These are phyloP conservation scores for Pseudohalonectria lignicola DNA, from an alignment of 2,329 filamentous ascomycete species.

Conservation along the genomic window DNA sequence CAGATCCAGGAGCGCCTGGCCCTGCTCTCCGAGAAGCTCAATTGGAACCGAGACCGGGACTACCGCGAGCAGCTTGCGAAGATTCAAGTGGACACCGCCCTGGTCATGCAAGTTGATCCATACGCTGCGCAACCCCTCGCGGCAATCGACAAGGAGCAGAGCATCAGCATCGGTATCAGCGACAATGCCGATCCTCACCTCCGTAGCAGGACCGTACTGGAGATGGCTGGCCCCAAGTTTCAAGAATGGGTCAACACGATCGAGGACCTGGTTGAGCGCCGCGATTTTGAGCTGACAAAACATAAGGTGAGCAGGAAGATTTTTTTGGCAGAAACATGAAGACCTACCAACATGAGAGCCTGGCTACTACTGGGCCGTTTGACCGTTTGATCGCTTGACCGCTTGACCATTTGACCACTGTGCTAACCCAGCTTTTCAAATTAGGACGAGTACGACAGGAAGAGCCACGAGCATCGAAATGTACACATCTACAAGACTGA, in stretches of 20 bases:
- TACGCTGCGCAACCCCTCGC: slow-evolving; percentile 45
- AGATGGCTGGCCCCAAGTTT: slow-evolving; percentile 76
- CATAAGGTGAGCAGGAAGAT: slow-evolving; percentile 66
- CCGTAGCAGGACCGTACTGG: slow-evolving; percentile 45
- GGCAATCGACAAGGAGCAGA: slow-evolving; percentile 28
- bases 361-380: no score
- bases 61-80: slow-evolving; percentile 86
- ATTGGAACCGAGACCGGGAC: slow-evolving; percentile 67
- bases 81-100: slow-evolving; percentile 80
- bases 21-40: slow-evolving; percentile 66
- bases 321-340: no score
- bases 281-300: slow-evolving; percentile 72
- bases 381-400: no score
- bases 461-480: slow-evolving; percentile 46
- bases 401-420: background rate
- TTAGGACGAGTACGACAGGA: slow-evolving; percentile 53
- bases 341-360: no score
- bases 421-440: slow-evolving; percentile 9
- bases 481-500: slow-evolving; percentile 51
- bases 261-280: slow-evolving; percentile 77
- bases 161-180: slow-evolving; percentile 23
- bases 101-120: slow-evolving; percentile 76
- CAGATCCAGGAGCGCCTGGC: slow-evolving; percentile 70
- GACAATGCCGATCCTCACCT: slow-evolving; percentile 21
- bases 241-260: slow-evolving; percentile 76